A percentile compares a stretch with the other conserved stretches of the same genome.
These are phyloP conservation scores for Calonectria fujianensis DNA, from an alignment of 2,329 filamentous ascomycete species.

Conservation along the genomic window DNA sequence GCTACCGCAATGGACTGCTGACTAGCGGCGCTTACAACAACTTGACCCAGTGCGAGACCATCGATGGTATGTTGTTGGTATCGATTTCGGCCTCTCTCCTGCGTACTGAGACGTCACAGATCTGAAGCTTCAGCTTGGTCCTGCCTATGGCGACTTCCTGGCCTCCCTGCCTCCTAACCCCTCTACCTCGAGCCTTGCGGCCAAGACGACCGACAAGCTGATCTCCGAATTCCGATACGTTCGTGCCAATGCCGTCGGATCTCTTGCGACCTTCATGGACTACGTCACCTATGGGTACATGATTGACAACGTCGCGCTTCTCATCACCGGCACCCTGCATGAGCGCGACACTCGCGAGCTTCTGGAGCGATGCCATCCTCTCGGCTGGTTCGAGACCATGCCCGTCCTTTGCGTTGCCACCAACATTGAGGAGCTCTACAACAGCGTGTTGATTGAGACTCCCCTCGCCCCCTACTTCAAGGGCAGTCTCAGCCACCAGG, in stretches of 20 bases:
- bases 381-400: constrained; percentile 99
- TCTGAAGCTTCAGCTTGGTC: constrained; percentile 97
- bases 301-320: constrained; percentile 98
- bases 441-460: constrained; percentile 97
- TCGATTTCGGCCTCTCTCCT: not conserved
- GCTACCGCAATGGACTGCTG: constrained; percentile 95
- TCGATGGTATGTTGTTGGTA: constrained; percentile 82
- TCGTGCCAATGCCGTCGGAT: constrained; percentile 93
- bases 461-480: constrained; percentile 98
- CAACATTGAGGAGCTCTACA: constrained; percentile 99
- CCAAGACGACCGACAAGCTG: constrained; percentile 98
- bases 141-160: constrained; percentile 97
- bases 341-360: constrained; percentile 97
- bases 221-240: constrained; percentile 98
- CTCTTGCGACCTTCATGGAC: constrained; percentile 95
- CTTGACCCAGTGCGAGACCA: constrained; percentile 96
- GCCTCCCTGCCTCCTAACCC: constrained; percentile 95
- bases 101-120: constrained; percentile 72
- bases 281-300: constrained; percentile 99
- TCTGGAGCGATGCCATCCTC: constrained; percentile 94
- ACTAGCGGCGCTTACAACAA: constrained; percentile 95
- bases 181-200: constrained; percentile 94
- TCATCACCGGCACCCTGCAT: constrained; percentile 98
- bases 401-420: constrained; percentile 98
- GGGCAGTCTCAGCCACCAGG: constrained; percentile 94